phyloP scores from a whole-genome alignment of 2,329 filamentous ascomycete genomes.

The Calonectria hawksworthii region DNA sequence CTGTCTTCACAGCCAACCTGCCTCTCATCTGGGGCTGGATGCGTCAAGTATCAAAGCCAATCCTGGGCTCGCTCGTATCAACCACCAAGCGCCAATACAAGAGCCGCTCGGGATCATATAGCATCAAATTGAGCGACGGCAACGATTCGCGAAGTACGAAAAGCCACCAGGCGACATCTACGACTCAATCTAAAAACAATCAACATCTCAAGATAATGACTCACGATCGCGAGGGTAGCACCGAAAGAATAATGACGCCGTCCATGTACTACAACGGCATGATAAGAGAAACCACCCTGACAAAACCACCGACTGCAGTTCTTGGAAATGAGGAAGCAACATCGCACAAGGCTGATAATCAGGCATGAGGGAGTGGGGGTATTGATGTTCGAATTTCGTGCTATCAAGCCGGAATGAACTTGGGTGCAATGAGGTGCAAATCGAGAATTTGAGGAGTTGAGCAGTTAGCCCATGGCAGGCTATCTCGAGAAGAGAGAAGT shows the following conservation, averaged over 20 bases:
- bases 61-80: neutral
- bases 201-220: neutral
- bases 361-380: neutral
- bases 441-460: neutral
- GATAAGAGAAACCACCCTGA: neutral
- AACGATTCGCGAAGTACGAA: neutral
- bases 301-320: neutral
- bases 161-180: neutral
- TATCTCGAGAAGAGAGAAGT: neutral
- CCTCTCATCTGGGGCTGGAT: conserved; percentile 10
- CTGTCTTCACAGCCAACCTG: neutral
- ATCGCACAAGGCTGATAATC: neutral
- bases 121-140: neutral
- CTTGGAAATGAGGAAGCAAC: neutral
- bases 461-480: too few relatives aligned
- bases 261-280: neutral
- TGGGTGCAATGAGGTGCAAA: neutral
- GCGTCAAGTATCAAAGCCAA: neutral
- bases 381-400: neutral
- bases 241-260: neutral
- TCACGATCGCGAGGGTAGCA: neutral
- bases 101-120: neutral
- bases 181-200: neutral
- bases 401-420: neutral
- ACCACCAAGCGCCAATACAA: neutral